Base-by-base conservation (phyloP, 306 rosid species). In the Casuarina equisetifolia region DNA sequence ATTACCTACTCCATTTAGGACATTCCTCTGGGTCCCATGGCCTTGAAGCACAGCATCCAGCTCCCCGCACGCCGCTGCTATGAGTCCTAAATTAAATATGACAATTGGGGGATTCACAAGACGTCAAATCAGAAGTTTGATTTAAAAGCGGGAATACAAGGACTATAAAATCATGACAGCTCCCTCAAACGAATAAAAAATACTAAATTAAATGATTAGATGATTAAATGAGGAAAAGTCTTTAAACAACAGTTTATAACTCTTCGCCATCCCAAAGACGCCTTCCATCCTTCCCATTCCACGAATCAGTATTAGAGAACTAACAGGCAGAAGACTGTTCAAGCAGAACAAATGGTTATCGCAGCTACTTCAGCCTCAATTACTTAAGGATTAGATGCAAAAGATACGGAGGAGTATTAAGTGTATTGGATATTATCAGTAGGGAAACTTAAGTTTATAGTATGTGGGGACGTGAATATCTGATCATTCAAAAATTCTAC, bases 41-140 rank as follows among this genome's bases (percentile, higher is more conserved):
- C 76, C 75, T 42, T 74, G 91, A 45, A 89, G 77, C 35, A 86
- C 76, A 58, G 74, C 80, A 64, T 89, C 96, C 78, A 90, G 72
- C 79, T 89, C 76, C 63, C 97, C 86, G 57, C 98, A 83, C 79
- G 97, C 88, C 16, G 98, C 97, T 64, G 87, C 95, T 50, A 92
- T 82, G 44, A 94, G 91, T 74, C 98, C 98, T 94, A 82, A 72
- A 79, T 35, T 79, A 71, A 20, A 57, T 78, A 82, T 25, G 11
- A 63, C 61, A 59, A 50, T 32, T 49, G 69, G 53, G 10, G 67
- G 54, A 74, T 51, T 39, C 73, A 57, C 0, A 80, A 61, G 80
- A 35, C 32, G 66, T 69, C 70, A 76, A 61, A 45, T 51, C 63
- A 73, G 16, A 61, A 74, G 46, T 12, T 40, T 66, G 71, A 42